These are phyloP conservation scores for Camellia lanceoleosa DNA, from an alignment of 148 eudicot species.

Conservation along the genomic window DNA sequence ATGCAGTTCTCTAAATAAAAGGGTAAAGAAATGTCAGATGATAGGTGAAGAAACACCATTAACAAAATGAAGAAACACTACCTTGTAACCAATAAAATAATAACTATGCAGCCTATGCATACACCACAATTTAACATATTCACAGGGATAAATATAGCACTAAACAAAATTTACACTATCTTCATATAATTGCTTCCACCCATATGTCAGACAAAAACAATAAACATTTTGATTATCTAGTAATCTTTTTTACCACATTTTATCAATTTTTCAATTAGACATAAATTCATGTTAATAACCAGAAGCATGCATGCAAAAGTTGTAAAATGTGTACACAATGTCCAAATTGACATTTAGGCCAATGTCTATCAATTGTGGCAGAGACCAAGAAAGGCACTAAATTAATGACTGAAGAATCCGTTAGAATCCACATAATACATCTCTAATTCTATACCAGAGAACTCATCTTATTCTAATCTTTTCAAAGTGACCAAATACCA, in stretches of 20 bases:
- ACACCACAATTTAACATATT: neutral
- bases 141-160: neutral
- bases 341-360: neutral
- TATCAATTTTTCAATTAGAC: neutral
- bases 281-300: neutral
- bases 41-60: neutral
- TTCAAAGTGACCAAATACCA: neutral
- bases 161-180: neutral
- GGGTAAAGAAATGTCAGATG: conserved; percentile 6
- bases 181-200: conserved; percentile 1
- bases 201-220: neutral
- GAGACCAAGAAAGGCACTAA: neutral
- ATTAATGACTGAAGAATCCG: neutral
- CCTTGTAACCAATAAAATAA: neutral
- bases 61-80: conserved; percentile 7
- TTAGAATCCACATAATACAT: neutral
- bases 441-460: neutral
- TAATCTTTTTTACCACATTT: neutral
- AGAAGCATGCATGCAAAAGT: conserved; percentile 1
- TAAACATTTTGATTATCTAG: neutral
- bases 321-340: neutral
- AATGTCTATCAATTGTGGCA: neutral
- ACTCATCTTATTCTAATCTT: neutral
- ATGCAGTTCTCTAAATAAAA: conserved; percentile 58
- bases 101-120: neutral